phyloP scores from a whole-genome alignment of 2,329 filamentous ascomycete genomes.

The Ophiognomonia clavigignenti-juglandacearum region DNA sequence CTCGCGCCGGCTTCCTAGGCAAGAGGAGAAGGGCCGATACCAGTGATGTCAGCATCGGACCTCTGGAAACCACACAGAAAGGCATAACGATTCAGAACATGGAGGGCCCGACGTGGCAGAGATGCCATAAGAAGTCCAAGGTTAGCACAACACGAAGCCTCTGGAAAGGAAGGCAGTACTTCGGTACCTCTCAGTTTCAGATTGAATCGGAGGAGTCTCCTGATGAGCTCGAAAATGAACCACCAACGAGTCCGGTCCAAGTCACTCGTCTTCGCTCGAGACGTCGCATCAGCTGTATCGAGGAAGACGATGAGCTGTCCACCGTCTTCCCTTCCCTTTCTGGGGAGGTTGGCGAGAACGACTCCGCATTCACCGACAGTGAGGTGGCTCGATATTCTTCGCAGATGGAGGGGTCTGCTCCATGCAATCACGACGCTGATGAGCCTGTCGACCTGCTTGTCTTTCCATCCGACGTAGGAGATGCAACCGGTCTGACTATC shows the following conservation, averaged over 20 bases:
- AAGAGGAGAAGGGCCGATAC: constrained; percentile 6
- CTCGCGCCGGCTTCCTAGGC: not conserved
- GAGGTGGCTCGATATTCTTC: not conserved
- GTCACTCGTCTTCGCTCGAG: not conserved
- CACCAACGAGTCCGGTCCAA: not conserved
- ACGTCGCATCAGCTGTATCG: not conserved
- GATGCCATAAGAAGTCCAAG: constrained; percentile 9
- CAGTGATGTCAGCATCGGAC: constrained; percentile 9
- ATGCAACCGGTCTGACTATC: not conserved
- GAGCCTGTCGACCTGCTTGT: not conserved
- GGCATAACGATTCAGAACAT: constrained; percentile 2
- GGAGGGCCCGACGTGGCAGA: not conserved
- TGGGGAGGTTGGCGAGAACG: not conserved
- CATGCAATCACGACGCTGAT: not conserved
- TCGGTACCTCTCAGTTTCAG: constrained; percentile 2
- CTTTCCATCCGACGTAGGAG: not conserved
- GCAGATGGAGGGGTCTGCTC: not conserved
- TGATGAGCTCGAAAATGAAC: not conserved
- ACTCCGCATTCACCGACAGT: not conserved
- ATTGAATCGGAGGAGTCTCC: constrained; percentile 1
- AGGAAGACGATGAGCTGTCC: not conserved
- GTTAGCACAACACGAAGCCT: not conserved
- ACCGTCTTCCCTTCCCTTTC: not conserved
- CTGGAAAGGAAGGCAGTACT: constrained; percentile 2
- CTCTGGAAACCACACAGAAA: constrained; percentile 20